These are phyloP conservation scores for Chrysosporium keratinophilum DNA, from an alignment of 2,329 filamentous ascomycete genomes.

Conservation along the genomic window DNA sequence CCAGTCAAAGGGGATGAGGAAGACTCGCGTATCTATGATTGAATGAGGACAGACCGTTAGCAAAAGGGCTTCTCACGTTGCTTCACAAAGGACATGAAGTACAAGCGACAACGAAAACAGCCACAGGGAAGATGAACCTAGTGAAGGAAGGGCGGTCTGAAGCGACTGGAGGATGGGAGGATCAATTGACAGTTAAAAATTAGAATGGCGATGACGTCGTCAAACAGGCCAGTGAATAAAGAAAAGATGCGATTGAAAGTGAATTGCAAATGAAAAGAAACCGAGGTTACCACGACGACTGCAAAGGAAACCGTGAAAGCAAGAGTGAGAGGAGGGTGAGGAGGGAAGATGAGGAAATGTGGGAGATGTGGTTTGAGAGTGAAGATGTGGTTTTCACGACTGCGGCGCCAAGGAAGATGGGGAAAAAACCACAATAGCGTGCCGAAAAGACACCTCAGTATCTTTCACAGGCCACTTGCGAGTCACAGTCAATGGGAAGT, in stretches of 20 bases:
- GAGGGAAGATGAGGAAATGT: slow-evolving; percentile 1
- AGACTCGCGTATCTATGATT: slow-evolving; percentile 14
- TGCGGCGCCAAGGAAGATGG: slow-evolving; percentile 4
- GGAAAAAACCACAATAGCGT: slow-evolving; percentile 6
- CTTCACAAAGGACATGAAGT: neutral
- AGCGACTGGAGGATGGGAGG: slow-evolving; percentile 46
- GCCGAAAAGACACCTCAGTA: neutral
- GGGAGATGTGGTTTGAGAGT: slow-evolving; percentile 6
- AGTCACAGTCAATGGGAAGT: neutral
- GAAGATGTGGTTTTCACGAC: slow-evolving; percentile 5
- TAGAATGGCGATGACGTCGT: slow-evolving; percentile 5
- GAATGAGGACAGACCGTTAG: slow-evolving; percentile 18
- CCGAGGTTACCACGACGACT: slow-evolving; percentile 2
- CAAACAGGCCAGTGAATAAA: neutral
- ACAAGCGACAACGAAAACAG: slow-evolving; percentile 8
- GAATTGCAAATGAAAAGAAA: slow-evolving; percentile 9
- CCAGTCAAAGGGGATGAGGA: slow-evolving; percentile 18
- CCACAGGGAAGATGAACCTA: slow-evolving; percentile 17
- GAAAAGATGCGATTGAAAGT: slow-evolving; percentile 11
- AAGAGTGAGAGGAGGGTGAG: slow-evolving; percentile 2
- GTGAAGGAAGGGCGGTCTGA: slow-evolving; percentile 17
- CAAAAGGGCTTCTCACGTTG: slow-evolving; percentile 15
- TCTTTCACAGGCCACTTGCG: neutral
- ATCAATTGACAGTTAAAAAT: slow-evolving; percentile 10
- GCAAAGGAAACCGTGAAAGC: neutral